Conservation (phyloP, 306 rosid genomes). For the Gillenia trifoliata region DNA sequence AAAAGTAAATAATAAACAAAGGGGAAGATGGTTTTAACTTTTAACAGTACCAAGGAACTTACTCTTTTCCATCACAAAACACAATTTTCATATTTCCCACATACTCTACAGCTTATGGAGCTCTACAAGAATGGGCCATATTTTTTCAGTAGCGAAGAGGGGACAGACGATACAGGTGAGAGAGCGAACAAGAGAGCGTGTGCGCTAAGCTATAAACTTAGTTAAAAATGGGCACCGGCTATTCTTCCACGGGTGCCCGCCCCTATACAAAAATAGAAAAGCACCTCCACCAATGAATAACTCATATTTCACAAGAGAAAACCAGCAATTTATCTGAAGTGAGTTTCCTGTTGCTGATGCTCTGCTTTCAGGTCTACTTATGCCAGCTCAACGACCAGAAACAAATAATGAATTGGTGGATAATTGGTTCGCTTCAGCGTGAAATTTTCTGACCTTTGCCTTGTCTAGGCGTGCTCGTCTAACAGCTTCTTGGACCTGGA, state of each 20-base stretch:
- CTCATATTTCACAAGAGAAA: conserved; percentile 27
- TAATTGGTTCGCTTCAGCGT: conserved; percentile 74
- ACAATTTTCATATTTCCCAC: conserved; percentile 33
- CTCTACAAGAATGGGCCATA: conserved; percentile 62
- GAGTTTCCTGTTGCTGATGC: conserved; percentile 29
- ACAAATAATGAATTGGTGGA: conserved; percentile 74
- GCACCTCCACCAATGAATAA: conserved; percentile 18
- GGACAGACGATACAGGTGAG: conserved; percentile 32
- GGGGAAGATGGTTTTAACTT: neutral
- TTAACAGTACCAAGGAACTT: conserved; percentile 4
- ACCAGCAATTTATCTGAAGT: conserved; percentile 22
- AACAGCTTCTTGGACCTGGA: conserved; percentile 93
- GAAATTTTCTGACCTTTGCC: conserved; percentile 75
- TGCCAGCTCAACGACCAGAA: conserved; percentile 72
- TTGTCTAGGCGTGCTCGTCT: conserved; percentile 87
- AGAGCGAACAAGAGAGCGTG: conserved; percentile 3
- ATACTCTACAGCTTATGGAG: conserved; percentile 39
- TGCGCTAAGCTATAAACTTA: conserved; percentile 44
- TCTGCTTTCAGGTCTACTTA: conserved; percentile 24
- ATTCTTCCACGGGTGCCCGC: conserved; percentile 43
- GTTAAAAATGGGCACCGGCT: conserved; percentile 43
- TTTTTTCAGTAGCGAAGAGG: conserved; percentile 27
- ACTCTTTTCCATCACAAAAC: conserved; percentile 30
- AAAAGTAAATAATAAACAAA: neutral
- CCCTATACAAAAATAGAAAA: conserved; percentile 35